Conservation (phyloP, 164 flowering plant species). For the Vitis rupestris region DNA sequence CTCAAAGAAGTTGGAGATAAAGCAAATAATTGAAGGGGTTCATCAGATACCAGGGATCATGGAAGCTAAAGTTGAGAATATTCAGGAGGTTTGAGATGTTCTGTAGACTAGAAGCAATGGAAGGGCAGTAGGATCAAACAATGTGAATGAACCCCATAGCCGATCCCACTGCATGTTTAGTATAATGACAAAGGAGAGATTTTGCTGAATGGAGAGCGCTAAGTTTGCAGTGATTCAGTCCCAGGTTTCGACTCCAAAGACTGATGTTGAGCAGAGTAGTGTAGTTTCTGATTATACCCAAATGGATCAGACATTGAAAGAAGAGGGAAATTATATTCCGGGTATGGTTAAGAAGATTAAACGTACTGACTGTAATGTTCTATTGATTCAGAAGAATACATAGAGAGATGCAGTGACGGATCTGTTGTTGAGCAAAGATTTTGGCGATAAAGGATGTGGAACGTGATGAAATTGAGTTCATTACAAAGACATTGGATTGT, state of each 20-base stretch:
- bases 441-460: too few relatives aligned
- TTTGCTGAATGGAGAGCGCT: slow-evolving; percentile 64
- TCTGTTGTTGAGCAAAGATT: too few relatives aligned
- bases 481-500: too few relatives aligned
- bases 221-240: slow-evolving; percentile 90
- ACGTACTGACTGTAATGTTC: too few relatives aligned
- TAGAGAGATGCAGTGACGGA: too few relatives aligned
- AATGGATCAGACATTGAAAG: slow-evolving; percentile 93
- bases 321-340: too few relatives aligned
- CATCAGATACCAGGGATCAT: slow-evolving; percentile 41
- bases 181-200: slow-evolving; percentile 34
- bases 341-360: too few relatives aligned
- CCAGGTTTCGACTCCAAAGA: slow-evolving; percentile 93
- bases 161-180: slow-evolving; percentile 48
- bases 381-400: too few relatives aligned
- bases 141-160: slow-evolving; percentile 40
- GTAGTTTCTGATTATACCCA: slow-evolving; percentile 89
- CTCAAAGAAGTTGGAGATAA: slow-evolving; percentile 53
- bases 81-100: slow-evolving; percentile 32
- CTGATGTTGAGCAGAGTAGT: slow-evolving; percentile 92
- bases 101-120: slow-evolving; percentile 33
- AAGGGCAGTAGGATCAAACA: slow-evolving; percentile 40
- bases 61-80: slow-evolving; percentile 31
- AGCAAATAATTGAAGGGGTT: slow-evolving; percentile 34
- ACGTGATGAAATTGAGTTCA: too few relatives aligned